A percentile compares a stretch with the other conserved stretches of the same genome.
Evolutionary conservation across 2,329 filamentous ascomycete species (phyloP).

Genomic region (Penicillium hordei): DNA sequence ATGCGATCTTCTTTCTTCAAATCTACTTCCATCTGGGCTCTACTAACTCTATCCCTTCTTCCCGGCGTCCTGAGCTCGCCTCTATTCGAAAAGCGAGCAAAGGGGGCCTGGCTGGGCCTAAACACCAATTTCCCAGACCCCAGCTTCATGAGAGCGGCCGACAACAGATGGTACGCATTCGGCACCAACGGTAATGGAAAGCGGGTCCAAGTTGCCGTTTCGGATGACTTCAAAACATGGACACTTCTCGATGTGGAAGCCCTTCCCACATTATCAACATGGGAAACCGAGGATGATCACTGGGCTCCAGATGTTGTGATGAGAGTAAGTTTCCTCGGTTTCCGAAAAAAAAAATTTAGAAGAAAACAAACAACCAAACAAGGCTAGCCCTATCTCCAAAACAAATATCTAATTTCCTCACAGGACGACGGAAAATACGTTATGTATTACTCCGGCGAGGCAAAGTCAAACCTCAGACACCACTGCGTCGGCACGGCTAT

Average conservation of each 20-base stretch:
- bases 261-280: conserved; percentile 53
- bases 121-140: conserved; percentile 45
- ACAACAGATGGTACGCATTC: conserved; percentile 59
- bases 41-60: conserved; percentile 12
- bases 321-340: conserved; percentile 35
- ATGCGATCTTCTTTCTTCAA: conserved; percentile 9
- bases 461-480: conserved; percentile 37
- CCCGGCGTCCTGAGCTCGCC: conserved; percentile 22
- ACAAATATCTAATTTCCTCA: not conserved
- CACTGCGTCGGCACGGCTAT: conserved; percentile 63
- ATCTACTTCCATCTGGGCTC: conserved; percentile 9
- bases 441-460: conserved; percentile 60
- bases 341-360: not conserved
- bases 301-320: conserved; percentile 63
- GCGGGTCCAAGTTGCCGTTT: conserved; percentile 56
- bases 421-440: conserved; percentile 54
- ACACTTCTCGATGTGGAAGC: conserved; percentile 55
- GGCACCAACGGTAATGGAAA: conserved; percentile 54
- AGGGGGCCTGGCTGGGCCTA: conserved; percentile 29
- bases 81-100: conserved; percentile 16
- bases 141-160: conserved; percentile 48
- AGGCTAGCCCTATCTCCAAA: not conserved
- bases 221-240: conserved; percentile 50
- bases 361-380: not conserved
- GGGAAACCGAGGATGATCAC: conserved; percentile 56